Evolutionary conservation across 176 grass and related monocot genomes (phyloP).

Genomic region (Carex scoparia): DNA sequence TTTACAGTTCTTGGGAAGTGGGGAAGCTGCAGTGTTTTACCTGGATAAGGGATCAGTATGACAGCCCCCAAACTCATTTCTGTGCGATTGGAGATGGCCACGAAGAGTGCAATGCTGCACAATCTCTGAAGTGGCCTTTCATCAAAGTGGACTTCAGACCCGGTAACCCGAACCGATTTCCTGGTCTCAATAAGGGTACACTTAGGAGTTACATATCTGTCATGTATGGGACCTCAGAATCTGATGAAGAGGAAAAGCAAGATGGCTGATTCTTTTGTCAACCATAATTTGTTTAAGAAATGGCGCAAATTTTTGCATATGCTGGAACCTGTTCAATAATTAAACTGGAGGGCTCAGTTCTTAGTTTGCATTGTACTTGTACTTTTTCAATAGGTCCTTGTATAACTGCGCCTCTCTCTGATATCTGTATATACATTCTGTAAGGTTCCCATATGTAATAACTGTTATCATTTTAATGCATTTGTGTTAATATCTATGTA

Average conservation of each 20-base stretch:
- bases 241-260: conserved; percentile 11
- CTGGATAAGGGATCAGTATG: conserved; percentile 82
- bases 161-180: conserved; percentile 52
- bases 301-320: background rate
- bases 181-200: conserved; percentile 50
- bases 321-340: conserved; percentile 14
- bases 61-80: conserved; percentile 59
- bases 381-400: background rate
- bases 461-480: conserved; percentile 3
- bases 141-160: conserved; percentile 77
- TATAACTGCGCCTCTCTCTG: background rate
- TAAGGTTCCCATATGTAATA: conserved; percentile 4
- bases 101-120: conserved; percentile 68
- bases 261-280: background rate
- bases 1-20: conserved; percentile 94
- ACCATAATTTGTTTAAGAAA: background rate
- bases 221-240: conserved; percentile 42
- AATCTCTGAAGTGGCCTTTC: conserved; percentile 80
- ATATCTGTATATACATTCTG: conserved; percentile 17
- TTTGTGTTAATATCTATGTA: background rate
- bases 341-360: background rate
- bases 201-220: conserved; percentile 54
- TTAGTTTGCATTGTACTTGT: conserved; percentile 6
- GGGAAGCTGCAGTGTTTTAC: conserved; percentile 91
- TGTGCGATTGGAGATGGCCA: conserved; percentile 75